These are phyloP conservation scores for Aspergillus cristatus DNA, from an alignment of 495 filamentous ascomycete genomes.

Conservation along the genomic window DNA sequence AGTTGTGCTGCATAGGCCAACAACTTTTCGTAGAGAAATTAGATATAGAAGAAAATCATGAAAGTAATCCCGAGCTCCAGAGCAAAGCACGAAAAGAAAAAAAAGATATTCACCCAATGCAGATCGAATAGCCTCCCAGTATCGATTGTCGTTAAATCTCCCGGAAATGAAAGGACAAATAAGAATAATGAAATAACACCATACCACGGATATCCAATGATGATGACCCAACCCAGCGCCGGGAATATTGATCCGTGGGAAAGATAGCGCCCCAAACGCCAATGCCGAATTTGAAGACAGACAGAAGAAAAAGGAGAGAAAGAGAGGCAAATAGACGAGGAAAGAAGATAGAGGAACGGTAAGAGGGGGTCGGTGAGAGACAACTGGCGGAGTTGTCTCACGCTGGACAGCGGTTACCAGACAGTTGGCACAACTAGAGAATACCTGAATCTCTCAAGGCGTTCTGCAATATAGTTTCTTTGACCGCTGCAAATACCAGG, in stretches of 20 bases:
- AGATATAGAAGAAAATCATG: slow-evolving; percentile 1
- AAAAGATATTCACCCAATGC: slow-evolving; percentile 9
- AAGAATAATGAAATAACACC: slow-evolving; percentile 9
- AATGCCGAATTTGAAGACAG: slow-evolving; percentile 16
- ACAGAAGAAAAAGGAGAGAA: slow-evolving; percentile 8
- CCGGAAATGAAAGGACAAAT: slow-evolving; percentile 2
- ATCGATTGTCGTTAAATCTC: slow-evolving; percentile 1
- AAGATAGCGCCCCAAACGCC: slow-evolving; percentile 27
- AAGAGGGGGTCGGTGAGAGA: too few species aligned
- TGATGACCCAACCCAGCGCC: slow-evolving; percentile 23
- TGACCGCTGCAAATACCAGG: slow-evolving; percentile 94
- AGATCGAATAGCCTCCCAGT: slow-evolving; percentile 3
- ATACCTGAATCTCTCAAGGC: slow-evolving; percentile 97
- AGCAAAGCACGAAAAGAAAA: slow-evolving; percentile 1
- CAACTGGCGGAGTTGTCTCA: too few species aligned
- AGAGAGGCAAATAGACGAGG: slow-evolving; percentile 12
- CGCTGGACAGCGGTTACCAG: slow-evolving; percentile 1
- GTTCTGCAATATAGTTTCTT: slow-evolving; percentile 97
- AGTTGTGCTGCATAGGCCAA: slow-evolving; percentile 11
- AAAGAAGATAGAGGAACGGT: slow-evolving; percentile 8
- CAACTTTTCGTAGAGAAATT: slow-evolving; percentile 14
- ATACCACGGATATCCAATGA: slow-evolving; percentile 13
- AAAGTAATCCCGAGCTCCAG: slow-evolving; percentile 9
- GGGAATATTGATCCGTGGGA: slow-evolving; percentile 17
- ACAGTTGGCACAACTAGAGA: slow-evolving; percentile 41